Percentiles rank a stretch among this genome's conserved stretches.
These are phyloP conservation scores for Trichosporon ovoides DNA, from an alignment of 1,284 basidiomycete genomes.

Conservation along the genomic window DNA sequence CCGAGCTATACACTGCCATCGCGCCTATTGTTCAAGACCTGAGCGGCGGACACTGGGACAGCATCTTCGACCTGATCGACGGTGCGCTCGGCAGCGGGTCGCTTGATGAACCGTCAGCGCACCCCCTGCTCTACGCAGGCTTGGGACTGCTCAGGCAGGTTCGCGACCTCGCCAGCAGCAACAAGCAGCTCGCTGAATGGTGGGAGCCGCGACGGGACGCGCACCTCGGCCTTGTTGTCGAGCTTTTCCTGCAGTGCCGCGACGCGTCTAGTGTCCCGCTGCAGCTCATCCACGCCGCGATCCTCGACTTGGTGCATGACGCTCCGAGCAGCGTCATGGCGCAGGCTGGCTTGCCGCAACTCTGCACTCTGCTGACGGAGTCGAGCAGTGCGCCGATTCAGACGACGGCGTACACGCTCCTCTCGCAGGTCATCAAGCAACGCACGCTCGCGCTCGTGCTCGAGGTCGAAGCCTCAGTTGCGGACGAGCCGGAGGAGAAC, in stretches of 20 bases:
- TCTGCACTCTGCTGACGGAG: slow-evolving; percentile 33
- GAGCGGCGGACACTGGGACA: slow-evolving; percentile 82
- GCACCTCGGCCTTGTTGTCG: slow-evolving; percentile 24
- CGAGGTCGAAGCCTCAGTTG: slow-evolving; percentile 60
- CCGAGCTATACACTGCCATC: slow-evolving; percentile 67
- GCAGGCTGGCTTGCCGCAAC: slow-evolving; percentile 59
- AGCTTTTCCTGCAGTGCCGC: slow-evolving; percentile 40
- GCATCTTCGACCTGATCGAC: slow-evolving; percentile 87
- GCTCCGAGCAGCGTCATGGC: slow-evolving; percentile 62
- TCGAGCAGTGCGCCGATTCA: slow-evolving; percentile 35
- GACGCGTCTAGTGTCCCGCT: slow-evolving; percentile 57
- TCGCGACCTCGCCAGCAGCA: slow-evolving; percentile 65
- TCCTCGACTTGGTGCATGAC: slow-evolving; percentile 63
- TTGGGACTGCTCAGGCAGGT: slow-evolving; percentile 64
- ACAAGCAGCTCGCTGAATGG: slow-evolving; percentile 63
- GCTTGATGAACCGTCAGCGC: slow-evolving; percentile 57
- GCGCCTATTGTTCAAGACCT: slow-evolving; percentile 85
- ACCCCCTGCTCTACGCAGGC: slow-evolving; percentile 64
- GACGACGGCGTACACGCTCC: slow-evolving; percentile 38
- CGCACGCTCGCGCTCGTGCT: slow-evolving; percentile 59
- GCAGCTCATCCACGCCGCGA: slow-evolving; percentile 61
- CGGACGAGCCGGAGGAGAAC: slow-evolving; percentile 20
- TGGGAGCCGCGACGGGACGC: slow-evolving; percentile 54
- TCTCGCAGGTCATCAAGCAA: slow-evolving; percentile 33
- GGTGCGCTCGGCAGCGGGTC: slow-evolving; percentile 75